These are phyloP conservation scores for Musa acuminata DNA, from an alignment of 176 grass and related monocot genomes.

Conservation along the genomic window DNA sequence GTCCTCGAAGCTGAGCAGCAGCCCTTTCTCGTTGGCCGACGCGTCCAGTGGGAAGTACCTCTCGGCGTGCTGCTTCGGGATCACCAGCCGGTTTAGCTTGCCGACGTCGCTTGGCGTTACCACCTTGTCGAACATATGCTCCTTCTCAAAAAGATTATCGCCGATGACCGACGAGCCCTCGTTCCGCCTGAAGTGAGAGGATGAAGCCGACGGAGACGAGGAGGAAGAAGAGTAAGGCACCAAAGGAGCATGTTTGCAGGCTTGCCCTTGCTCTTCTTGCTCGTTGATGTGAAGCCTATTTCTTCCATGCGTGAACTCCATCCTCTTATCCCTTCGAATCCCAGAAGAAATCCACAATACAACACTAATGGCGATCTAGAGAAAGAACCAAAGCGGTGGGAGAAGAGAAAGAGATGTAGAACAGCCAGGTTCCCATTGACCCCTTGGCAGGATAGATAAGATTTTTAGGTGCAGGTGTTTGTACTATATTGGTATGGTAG, in stretches of 20 bases:
- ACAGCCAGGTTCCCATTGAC: conserved; percentile 5
- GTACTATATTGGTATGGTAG: background rate
- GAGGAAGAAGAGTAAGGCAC: conserved; percentile 14
- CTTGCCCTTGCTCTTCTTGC: conserved; percentile 12
- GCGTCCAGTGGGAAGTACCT: conserved; percentile 62
- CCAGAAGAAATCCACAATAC: background rate
- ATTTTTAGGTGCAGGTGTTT: background rate
- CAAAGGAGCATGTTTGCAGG: conserved; percentile 2
- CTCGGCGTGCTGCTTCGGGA: conserved; percentile 97
- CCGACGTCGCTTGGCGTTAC: conserved; percentile 92
- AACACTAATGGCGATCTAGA: background rate
- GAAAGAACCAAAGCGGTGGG: background rate
- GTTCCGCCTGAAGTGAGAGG: conserved; percentile 9
- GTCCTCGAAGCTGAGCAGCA: conserved; percentile 86
- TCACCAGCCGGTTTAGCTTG: conserved; percentile 93
- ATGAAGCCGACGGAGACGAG: conserved; percentile 7
- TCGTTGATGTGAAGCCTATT: conserved; percentile 18
- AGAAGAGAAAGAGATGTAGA: conserved; percentile 9
- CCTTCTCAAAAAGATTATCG: conserved; percentile 42
- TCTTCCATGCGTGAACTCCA: conserved; percentile 33
- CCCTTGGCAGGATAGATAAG: conserved; percentile 11
- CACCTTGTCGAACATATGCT: conserved; percentile 97
- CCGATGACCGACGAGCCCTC: conserved; percentile 9
- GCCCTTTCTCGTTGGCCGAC: conserved; percentile 41
- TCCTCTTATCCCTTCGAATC: background rate